Evolutionary conservation across 306 rosid species (phyloP), one percentile per base, ranked within the genome.

Genomic region (Cucumis melo): DNA sequence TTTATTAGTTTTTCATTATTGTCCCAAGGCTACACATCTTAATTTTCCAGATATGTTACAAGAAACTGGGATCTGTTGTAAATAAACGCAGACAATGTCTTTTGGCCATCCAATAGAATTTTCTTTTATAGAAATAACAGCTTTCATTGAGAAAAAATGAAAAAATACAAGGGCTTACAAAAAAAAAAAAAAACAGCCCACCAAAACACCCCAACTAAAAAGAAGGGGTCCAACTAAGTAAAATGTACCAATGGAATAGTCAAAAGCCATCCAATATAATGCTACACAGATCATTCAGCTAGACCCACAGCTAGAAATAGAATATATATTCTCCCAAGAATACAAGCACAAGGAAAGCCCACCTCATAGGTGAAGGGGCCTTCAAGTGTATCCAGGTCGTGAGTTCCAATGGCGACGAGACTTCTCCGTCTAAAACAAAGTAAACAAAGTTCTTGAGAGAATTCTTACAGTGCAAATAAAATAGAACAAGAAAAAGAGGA

Each of bases 341-440:
- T 16, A 23, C 23, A 10, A 73, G 29, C 15, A 61, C 32, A 5
- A 34, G 46, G 32, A 81, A 76, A 87, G 76, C 82, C 48, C 81
- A 93, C 98, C 96, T 94, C 98, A 83, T 94, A 91, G 27, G 97
- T 85, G 84, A 91, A 94, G 56, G 98, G 98, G 70, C 87, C 84
- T 80, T 87, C 84, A 80, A 94, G 80, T 65, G 80, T 90, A 77
- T 94, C 98, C 86, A 94, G 83, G 82, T 94, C 98, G 81, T 94
- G 98, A 75, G 98, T 94, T 65, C 98, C 98, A 76, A 94, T 94
- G 62, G 98, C 98, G 80, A 91, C 98, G 11, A 94, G 91, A 23
- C 97, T 90, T 88, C 98, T 89, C 82, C 92, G 87, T 85, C 98
- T 93, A 79, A 65, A 80, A 68, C 9, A 78, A 64, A 66, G 66